Evolutionary conservation across 2,329 filamentous ascomycete species (phyloP).

Genomic region (Chrysosporium keratinophilum): DNA sequence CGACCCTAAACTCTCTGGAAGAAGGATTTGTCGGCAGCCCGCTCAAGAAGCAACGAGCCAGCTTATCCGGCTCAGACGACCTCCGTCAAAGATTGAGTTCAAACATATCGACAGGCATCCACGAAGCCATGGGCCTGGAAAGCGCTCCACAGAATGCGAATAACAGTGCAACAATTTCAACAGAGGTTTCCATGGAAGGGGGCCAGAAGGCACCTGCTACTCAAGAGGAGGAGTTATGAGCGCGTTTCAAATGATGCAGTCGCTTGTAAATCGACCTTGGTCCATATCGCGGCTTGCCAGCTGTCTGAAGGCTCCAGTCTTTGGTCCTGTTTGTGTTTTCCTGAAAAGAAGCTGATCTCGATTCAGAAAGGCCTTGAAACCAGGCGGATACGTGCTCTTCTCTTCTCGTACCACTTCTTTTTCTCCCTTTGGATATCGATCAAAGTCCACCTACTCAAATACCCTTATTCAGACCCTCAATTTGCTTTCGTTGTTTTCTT

Average conservation of each 20-base stretch:
- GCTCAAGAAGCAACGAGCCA: conserved; percentile 39
- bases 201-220: conserved; percentile 6
- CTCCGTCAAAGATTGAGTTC: conserved; percentile 33
- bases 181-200: conserved; percentile 8
- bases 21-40: conserved; percentile 36
- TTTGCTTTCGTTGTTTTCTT: background rate
- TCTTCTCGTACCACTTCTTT: background rate
- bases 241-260: background rate
- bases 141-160: background rate
- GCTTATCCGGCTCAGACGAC: conserved; percentile 36
- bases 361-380: background rate
- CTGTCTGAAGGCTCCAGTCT: background rate
- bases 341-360: background rate
- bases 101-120: conserved; percentile 31
- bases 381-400: background rate
- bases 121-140: conserved; percentile 25
- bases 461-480: background rate
- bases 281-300: background rate
- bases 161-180: background rate
- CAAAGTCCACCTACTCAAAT: background rate
- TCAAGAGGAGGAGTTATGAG: conserved; percentile 13
- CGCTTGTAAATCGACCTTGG: background rate
- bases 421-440: background rate
- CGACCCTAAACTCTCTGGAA: conserved; percentile 21
- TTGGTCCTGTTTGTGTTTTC: background rate